Evolutionary conservation across 2,329 filamentous ascomycete species (phyloP).

Genomic region (Elsinoe ampelina): DNA sequence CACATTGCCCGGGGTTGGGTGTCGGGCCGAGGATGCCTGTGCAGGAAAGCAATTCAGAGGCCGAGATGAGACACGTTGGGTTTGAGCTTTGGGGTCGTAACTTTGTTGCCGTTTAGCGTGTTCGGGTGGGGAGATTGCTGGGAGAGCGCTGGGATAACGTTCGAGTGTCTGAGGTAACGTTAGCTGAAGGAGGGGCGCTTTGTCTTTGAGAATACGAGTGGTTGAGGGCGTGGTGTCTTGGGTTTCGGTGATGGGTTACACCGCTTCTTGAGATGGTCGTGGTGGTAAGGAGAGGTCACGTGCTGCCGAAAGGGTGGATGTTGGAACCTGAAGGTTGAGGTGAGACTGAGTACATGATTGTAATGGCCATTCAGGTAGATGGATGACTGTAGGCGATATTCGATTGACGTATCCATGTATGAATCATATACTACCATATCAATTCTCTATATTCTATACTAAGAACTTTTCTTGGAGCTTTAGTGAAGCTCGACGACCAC

Average conservation of each 20-base stretch:
- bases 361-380: too few species aligned
- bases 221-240: not conserved
- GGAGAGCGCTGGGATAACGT: not conserved
- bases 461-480: too few species aligned
- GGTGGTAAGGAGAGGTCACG: not conserved
- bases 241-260: not conserved
- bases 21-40: conserved; percentile 1
- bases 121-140: not conserved
- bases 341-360: too few species aligned
- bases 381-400: too few species aligned
- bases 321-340: too few species aligned
- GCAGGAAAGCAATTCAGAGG: not conserved
- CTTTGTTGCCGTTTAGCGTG: not conserved
- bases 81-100: not conserved
- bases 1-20: not conserved
- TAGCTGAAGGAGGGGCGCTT: not conserved
- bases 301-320: too few species aligned
- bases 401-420: too few species aligned
- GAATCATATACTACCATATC: too few species aligned
- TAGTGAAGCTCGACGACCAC: too few species aligned
- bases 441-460: too few species aligned
- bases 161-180: conserved; percentile 2
- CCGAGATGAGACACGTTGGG: not conserved
- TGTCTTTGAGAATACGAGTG: not conserved
- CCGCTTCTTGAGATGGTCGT: not conserved